Evolutionary conservation across 805 yeast species (phyloP).

Genomic region (Kazachstania taianensis): DNA sequence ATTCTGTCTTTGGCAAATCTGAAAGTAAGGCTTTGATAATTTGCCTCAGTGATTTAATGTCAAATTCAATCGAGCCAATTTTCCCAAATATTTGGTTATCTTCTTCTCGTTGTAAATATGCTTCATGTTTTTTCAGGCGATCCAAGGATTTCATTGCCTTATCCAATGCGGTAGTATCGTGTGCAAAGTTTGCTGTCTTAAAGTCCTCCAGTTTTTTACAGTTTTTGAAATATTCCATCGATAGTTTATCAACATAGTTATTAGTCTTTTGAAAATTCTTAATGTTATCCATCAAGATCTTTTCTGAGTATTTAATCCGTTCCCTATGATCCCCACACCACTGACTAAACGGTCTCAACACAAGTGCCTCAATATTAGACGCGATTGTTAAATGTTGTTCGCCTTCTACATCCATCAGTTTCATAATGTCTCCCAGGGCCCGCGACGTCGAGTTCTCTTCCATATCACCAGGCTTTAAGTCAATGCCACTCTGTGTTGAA

Average conservation of each 20-base stretch:
- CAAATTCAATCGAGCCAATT: constrained; percentile 24
- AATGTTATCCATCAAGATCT: constrained; percentile 40
- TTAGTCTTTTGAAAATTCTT: constrained; percentile 41
- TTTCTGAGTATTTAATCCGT: constrained; percentile 53
- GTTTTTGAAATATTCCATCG: constrained; percentile 64
- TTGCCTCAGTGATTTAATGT: constrained; percentile 30
- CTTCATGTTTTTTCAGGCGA: constrained; percentile 18
- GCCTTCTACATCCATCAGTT: constrained; percentile 49
- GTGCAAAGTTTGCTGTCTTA: constrained; percentile 15
- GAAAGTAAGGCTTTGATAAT: constrained; percentile 35
- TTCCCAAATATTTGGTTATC: constrained; percentile 24
- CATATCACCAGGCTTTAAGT: constrained; percentile 4
- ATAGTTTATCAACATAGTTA: constrained; percentile 39
- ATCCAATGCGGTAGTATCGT: constrained; percentile 16
- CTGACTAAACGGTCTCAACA: constrained; percentile 56
- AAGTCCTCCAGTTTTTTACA: constrained; percentile 66
- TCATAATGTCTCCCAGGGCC: constrained; percentile 42
- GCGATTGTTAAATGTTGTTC: constrained; percentile 57
- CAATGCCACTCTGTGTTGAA: constrained; percentile 16
- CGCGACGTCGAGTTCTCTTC: constrained; percentile 25
- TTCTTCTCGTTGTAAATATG: constrained; percentile 18
- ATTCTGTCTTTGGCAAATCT: constrained; percentile 42
- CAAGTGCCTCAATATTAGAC: constrained; percentile 46
- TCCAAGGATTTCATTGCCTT: constrained; percentile 18
- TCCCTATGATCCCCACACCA: constrained; percentile 70